Conservation (phyloP, 352 stramenopile species). For the Phytopythium kandeliae region DNA sequence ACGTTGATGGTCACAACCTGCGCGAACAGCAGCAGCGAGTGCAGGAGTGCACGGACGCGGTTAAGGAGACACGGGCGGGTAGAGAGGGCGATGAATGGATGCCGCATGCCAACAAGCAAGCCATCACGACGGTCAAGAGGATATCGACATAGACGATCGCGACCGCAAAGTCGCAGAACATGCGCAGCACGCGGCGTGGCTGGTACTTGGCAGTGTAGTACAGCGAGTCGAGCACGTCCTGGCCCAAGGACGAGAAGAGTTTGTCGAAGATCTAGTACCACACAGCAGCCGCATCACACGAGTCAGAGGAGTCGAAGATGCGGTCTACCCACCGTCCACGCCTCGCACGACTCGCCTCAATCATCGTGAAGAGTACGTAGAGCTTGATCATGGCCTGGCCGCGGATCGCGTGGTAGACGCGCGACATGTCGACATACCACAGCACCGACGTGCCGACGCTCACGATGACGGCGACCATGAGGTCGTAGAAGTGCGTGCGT, state of each 20-base stretch:
- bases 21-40: slow-evolving; percentile 94
- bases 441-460: slow-evolving; percentile 69
- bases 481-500: slow-evolving; percentile 89
- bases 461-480: slow-evolving; percentile 88
- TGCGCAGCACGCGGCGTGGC: slow-evolving; percentile 55
- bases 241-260: slow-evolving; percentile 94
- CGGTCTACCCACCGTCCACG: neutral
- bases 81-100: neutral
- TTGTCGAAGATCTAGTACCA: slow-evolving; percentile 98
- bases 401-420: slow-evolving; percentile 98
- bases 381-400: slow-evolving; percentile 98
- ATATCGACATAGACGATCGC: slow-evolving; percentile 76
- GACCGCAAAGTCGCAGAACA: slow-evolving; percentile 73
- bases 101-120: neutral
- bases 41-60: slow-evolving; percentile 51
- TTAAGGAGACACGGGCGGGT: slow-evolving; percentile 31
- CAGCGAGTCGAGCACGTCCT: slow-evolving; percentile 95
- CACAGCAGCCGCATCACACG: too few species aligned
- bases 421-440: slow-evolving; percentile 91
- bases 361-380: slow-evolving; percentile 98
- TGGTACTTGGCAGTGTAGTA: slow-evolving; percentile 88
- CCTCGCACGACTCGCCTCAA: slow-evolving; percentile 58
- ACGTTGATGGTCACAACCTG: slow-evolving; percentile 97
- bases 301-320: neutral
- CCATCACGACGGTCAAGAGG: slow-evolving; percentile 11